Base-by-base conservation (phyloP, 805 yeast species). In the Candida dajiaensis region DNA sequence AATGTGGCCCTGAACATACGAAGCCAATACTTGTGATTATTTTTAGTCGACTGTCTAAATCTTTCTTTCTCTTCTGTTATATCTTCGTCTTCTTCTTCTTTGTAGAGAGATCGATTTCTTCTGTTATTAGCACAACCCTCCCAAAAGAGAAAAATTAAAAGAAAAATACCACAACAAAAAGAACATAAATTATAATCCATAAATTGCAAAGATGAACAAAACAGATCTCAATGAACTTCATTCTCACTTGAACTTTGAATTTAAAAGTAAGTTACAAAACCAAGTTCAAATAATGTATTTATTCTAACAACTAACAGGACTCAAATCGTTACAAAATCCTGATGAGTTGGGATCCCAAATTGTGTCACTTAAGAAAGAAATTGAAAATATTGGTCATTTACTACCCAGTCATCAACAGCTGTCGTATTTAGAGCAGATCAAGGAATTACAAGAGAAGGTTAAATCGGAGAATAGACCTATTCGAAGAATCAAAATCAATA, bases 401-500 rank as follows among this genome's bases (percentile, higher is more conserved):
- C 44, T 59, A 3, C 61, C 62, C 3, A 38, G 41, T 4, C 55
- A 59, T 39, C 58, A 56, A 26, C 56, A 51, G 29, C 48, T 50
- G 5, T 42, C 55, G 0, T 59, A 58, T 38, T 51, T 57, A 6
- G 53, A 50, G 10, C 49, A 51, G 26, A 36, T 56, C 3, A 41
- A 45, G 10, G 7, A 42, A 3, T 31, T 51, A 13, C 33, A 51
- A 15, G 48, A 45, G 8, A 15, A 41, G 13, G 41, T 43, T 11
- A 46, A 42, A 3, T 13, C 35, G 15, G 16, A 3, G 4, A 16
- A 8, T 3, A 38, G 11, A 31, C 54, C 49, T 15, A 39, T 26
- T 21, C 40, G 52, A 42, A 43, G 52, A 22, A 49, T 52, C 40
- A 41, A 46, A 23, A 40, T 51, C 43, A 43, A 47, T 26, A 28